Base-by-base conservation (phyloP, 2,329 filamentous ascomycete genomes). In the Epichloe brachyelytri region DNA sequence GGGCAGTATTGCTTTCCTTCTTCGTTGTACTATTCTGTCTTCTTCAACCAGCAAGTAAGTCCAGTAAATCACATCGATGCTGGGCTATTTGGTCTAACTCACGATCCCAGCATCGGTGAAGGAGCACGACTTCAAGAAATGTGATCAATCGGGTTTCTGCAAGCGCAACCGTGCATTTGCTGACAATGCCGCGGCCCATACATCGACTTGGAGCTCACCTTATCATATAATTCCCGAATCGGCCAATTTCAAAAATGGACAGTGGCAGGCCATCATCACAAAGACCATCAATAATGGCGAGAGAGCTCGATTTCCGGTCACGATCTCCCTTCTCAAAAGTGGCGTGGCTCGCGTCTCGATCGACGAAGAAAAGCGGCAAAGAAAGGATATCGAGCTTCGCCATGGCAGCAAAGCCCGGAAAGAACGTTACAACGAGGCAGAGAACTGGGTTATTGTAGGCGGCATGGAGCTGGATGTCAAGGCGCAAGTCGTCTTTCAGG, bases 101-200 rank as follows among this genome's bases (percentile, higher is more conserved):
- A 36, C 10, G 15, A 6, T 15, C 19, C 10, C 34, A 95, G 89
- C 79, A 57, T 76, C 80, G 61, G 93, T 98, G 49, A 98, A 98
- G 72, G 86, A 95, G 65, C 83, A 95, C 62, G 90, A 95, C 67
- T 98, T 97, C 77, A 98, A 97, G 66, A 95, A 86, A 61, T 98
- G 93, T 72, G 74, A 86, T 58, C 91, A 98, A 66, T 93, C 91
- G 4, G 93, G 93, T 61, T 98, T 98, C 74, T 98, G 93, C 72
- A 93, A 89, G 66, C 86, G 93, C 57, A 97, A 97, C 71, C 83
- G 93, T 65, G 86, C 80, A 39, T 90, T 86, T 65, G 93, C 93
- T 64, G 90, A 97, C 68, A 74, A 79, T 56, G 88, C 83, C 55
- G 70, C 79, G 44, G 71, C 79, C 41, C 71, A 80, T 51, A 82